Base-by-base conservation (phyloP, 192 early-diverging fungal genomes). In the Dimargaris cristalligena region DNA sequence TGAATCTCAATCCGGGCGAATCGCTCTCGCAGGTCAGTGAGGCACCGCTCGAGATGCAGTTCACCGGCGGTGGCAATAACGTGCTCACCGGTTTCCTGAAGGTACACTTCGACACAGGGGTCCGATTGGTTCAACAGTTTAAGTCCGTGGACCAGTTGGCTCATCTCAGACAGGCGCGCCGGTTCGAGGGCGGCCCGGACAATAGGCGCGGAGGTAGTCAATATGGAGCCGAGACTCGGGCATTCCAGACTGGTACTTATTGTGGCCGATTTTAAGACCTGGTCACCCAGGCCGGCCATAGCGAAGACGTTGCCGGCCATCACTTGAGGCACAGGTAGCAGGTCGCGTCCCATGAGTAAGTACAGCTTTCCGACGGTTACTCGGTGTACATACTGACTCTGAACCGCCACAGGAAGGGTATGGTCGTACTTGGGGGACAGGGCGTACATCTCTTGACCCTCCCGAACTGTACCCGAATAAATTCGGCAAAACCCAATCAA, bases 281-380 rank as follows among this genome's bases (percentile, higher is more conserved):
- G 80, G 1, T 83, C 84, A n/a, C 85, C 88, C 32, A 95, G 69
- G 2, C 86, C 86, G 33, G 83, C 85, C 62, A 99, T 90, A 28
- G 89, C 96, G 76, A 96, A 95, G 3, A 97, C 84, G 69, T 94
- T 94, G 11, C 96, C 96, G 13, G 96, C 96, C 0, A 88, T 83
- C 0, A 95, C 96, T 61, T 84, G 77, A 13, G 80, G 69, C 62
- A 99, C 62, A 22, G 71, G 72, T 61, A 89, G 81, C 52, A 99
- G 69, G 45, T 99, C 96, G 30, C 91, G 76, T 4, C 96, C 96
- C 96, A 99, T 99, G 69, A 97, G 79, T 76, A 99, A 74, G 52
- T 91, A 99, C 44, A 99, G 70, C 34, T 74, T 76, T 35, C 85
- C 68, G 33, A 97, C 79, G 0, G 69, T 83, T 26, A 94, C 72